phyloP scores from a whole-genome alignment of 176 grass and related monocot genomes.

The Themeda triandra region DNA sequence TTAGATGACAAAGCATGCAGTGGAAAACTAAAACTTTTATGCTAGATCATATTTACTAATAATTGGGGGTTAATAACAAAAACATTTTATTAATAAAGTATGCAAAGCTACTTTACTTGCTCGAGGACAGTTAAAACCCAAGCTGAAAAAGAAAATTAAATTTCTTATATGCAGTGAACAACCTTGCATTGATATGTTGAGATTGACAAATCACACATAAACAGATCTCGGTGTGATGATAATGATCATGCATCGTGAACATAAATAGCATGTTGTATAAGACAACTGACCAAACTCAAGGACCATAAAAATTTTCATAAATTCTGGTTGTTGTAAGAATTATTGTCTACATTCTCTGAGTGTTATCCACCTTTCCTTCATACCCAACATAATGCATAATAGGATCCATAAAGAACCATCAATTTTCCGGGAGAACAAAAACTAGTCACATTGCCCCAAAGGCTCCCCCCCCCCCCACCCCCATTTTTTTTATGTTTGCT shows the following conservation, averaged over 20 bases:
- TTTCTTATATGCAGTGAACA: background rate
- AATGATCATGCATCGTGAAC: background rate
- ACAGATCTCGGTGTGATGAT: background rate
- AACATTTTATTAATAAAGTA: background rate
- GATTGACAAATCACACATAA: constrained; percentile 4
- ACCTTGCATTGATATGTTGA: background rate
- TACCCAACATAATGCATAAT: background rate
- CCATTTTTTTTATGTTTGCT: background rate
- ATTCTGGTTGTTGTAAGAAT: background rate
- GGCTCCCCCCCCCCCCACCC: too few relatives aligned
- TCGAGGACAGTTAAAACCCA: constrained; percentile 7
- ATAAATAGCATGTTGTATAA: background rate
- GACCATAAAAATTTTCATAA: background rate
- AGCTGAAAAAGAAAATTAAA: background rate
- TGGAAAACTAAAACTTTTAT: constrained; percentile 1
- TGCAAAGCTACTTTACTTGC: background rate
- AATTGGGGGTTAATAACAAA: background rate
- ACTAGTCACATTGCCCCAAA: background rate
- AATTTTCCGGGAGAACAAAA: background rate
- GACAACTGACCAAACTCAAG: background rate
- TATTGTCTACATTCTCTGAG: background rate
- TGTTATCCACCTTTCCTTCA: background rate
- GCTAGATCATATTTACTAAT: background rate
- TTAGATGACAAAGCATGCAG: background rate
- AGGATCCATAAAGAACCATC: background rate